These are phyloP conservation scores for Mortierella sp. DNA, from an alignment of 371 early-diverging fungal species.

Conservation along the genomic window DNA sequence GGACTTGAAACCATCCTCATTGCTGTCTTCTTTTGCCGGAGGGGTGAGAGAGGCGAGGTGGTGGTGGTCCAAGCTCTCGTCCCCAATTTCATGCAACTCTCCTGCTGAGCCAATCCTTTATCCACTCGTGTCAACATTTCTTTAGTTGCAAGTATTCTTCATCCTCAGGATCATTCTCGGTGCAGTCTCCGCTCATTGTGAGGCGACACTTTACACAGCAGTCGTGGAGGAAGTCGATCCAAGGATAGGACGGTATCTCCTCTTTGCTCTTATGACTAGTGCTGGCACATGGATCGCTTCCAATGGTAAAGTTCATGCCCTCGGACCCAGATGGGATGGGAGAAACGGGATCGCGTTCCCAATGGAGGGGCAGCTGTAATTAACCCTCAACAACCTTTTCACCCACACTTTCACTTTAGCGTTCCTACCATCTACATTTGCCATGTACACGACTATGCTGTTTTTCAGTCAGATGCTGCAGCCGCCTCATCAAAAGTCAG, in stretches of 20 bases:
- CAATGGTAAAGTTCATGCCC: conserved; percentile 66
- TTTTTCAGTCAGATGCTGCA: conserved; percentile 76
- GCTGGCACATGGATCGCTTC: conserved; percentile 92
- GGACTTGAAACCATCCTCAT: not conserved
- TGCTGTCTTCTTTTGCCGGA: conserved; percentile 1
- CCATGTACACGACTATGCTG: conserved; percentile 87
- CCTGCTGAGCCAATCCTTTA: no score
- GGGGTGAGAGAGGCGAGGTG: not conserved
- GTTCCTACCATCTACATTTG: conserved; percentile 90
- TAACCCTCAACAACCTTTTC: no score
- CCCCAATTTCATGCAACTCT: not conserved
- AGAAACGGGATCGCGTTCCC: not conserved
- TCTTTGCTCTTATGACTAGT: conserved; percentile 69
- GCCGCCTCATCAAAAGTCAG: conserved; percentile 59
- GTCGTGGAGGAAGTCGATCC: conserved; percentile 73
- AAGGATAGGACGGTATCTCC: conserved; percentile 74
- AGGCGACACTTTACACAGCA: conserved; percentile 76
- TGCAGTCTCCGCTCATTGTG: conserved; percentile 72
- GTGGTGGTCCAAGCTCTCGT: not conserved
- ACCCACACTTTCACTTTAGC: conserved; percentile 58
- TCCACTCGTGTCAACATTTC: conserved; percentile 1
- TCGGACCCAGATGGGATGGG: no score
- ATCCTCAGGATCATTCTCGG: conserved; percentile 74
- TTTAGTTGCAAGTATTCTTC: conserved; percentile 82
- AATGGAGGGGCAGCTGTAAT: no score